These are phyloP conservation scores for Rhizophlyctis rosea DNA, from an alignment of 192 early-diverging fungal genomes.

Conservation along the genomic window DNA sequence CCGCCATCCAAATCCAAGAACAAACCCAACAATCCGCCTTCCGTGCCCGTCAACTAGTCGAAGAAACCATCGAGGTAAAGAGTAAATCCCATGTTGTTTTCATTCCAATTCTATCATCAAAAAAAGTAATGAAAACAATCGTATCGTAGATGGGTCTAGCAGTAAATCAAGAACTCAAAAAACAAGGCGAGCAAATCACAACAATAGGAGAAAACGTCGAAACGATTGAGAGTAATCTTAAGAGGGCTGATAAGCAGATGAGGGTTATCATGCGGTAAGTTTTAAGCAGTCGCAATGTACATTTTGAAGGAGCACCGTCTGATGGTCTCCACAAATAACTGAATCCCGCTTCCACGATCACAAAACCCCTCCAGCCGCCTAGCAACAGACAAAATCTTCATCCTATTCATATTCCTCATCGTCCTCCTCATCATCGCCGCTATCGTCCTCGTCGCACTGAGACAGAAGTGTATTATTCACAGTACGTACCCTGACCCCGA, in stretches of 20 bases:
- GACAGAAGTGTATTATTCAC: conserved; percentile 32
- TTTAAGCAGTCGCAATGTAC: background rate
- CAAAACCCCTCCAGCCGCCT: conserved; percentile 36
- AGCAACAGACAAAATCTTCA: conserved; percentile 57
- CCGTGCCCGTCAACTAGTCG: conserved; percentile 38
- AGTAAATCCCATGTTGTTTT: background rate
- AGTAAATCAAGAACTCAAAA: conserved; percentile 44
- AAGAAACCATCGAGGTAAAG: conserved; percentile 50
- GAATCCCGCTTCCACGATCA: background rate
- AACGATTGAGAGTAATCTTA: conserved; percentile 53
- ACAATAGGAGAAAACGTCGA: conserved; percentile 50
- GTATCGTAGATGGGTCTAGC: conserved; percentile 41
- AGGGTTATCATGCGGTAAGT: conserved; percentile 53
- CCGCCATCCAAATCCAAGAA: conserved; percentile 48
- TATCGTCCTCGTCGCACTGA: conserved; percentile 46
- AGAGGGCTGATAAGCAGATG: conserved; percentile 58
- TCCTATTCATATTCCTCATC: conserved; percentile 55
- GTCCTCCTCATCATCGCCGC: conserved; percentile 51
- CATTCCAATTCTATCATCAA: background rate
- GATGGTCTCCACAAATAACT: background rate
- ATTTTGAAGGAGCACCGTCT: background rate
- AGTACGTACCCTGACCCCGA: conserved; percentile 20
- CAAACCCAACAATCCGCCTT: conserved; percentile 46
- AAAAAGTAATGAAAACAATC: conserved; percentile 3
- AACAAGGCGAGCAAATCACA: conserved; percentile 54